Evolutionary conservation across 805 yeast species (phyloP).

Genomic region (Saturnispora hagleri): DNA sequence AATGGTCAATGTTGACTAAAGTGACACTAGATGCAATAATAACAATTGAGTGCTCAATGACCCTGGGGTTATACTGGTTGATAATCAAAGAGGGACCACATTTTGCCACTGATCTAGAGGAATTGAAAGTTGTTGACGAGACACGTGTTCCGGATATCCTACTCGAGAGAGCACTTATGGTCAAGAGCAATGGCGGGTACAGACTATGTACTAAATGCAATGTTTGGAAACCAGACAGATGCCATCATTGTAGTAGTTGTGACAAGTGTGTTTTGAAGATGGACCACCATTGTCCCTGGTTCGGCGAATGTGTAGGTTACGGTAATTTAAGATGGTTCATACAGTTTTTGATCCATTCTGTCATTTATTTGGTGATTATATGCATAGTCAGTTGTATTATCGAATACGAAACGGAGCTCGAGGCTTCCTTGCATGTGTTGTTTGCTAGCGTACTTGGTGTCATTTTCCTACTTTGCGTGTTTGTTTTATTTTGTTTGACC

Average conservation of each 20-base stretch:
- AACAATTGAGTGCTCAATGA: slow-evolving; percentile 26
- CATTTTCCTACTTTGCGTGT: slow-evolving; percentile 47
- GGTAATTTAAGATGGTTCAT: slow-evolving; percentile 70
- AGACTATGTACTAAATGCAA: slow-evolving; percentile 47
- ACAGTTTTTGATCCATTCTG: slow-evolving; percentile 55
- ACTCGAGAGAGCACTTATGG: slow-evolving; percentile 32
- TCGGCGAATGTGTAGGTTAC: slow-evolving; percentile 79
- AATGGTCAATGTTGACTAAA: slow-evolving; percentile 14
- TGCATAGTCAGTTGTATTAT: slow-evolving; percentile 40
- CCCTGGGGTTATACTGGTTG: slow-evolving; percentile 42
- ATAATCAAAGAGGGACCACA: slow-evolving; percentile 44
- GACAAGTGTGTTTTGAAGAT: slow-evolving; percentile 38
- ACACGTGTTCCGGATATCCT: slow-evolving; percentile 35
- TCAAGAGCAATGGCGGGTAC: slow-evolving; percentile 52
- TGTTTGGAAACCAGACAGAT: slow-evolving; percentile 52
- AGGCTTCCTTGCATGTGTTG: slow-evolving; percentile 50
- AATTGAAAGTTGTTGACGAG: slow-evolving; percentile 7
- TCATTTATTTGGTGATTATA: slow-evolving; percentile 38
- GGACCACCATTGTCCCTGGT: slow-evolving; percentile 84
- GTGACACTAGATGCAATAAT: slow-evolving; percentile 21
- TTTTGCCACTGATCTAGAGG: slow-evolving; percentile 13
- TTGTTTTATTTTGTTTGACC: slow-evolving; percentile 48
- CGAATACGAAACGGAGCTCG: slow-evolving; percentile 13
- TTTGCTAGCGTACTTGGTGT: slow-evolving; percentile 47
- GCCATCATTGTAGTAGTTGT: slow-evolving; percentile 49